Percentiles rank a stretch among this genome's conserved stretches.
phyloP scores from a whole-genome alignment of 306 rosid genomes.

The Elaeagnus macrophylla region DNA sequence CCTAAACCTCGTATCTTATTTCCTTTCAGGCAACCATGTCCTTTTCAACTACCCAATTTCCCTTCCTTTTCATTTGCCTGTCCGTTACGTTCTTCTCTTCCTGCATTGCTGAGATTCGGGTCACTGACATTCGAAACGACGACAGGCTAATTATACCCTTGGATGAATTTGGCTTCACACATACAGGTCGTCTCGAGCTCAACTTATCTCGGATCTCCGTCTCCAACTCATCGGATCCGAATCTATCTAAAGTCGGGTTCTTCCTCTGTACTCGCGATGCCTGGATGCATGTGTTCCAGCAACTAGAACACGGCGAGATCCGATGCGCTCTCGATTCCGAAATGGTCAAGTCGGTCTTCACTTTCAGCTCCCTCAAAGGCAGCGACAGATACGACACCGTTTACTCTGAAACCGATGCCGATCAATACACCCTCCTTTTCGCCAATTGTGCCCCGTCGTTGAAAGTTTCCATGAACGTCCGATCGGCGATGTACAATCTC shows the following conservation, averaged over 20 bases:
- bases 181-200: conserved; percentile 71
- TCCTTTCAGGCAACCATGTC: conserved; percentile 5
- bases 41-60: conserved; percentile 1
- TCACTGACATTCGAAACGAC: conserved; percentile 42
- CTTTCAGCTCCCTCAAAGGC: conserved; percentile 38
- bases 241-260: conserved; percentile 69
- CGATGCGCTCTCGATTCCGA: conserved; percentile 57
- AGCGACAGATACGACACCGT: conserved; percentile 5
- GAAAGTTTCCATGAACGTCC: conserved; percentile 56
- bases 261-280: conserved; percentile 72
- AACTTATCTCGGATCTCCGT: conserved; percentile 41
- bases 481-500: conserved; percentile 77
- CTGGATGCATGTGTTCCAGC: conserved; percentile 70
- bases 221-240: conserved; percentile 34
- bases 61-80: conserved; percentile 19
- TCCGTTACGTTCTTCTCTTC: conserved; percentile 11
- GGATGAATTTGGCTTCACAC: conserved; percentile 84
- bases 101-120: conserved; percentile 63
- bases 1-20: no score
- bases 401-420: conserved; percentile 49
- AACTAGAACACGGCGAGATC: conserved; percentile 61
- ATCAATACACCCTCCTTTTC: conserved; percentile 76
- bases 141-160: conserved; percentile 52
- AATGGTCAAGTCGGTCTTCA: conserved; percentile 48
- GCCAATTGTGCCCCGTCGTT: conserved; percentile 55